Conservation (phyloP, 495 filamentous ascomycete genomes). For the Lophium mytilinum region DNA sequence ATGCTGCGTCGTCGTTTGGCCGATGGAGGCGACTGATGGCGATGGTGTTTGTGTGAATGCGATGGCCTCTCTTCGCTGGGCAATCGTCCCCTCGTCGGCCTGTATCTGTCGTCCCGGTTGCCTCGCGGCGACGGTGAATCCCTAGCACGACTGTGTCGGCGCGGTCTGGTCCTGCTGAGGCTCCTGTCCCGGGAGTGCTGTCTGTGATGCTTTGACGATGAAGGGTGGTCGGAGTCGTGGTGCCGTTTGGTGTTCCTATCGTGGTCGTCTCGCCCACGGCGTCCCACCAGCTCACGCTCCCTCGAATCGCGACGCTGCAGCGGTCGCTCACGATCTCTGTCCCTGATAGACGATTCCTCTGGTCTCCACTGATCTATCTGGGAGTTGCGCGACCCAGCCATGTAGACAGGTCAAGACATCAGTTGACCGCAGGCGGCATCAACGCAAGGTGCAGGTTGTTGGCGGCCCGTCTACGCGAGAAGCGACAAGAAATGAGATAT, state of each 20-base stretch:
- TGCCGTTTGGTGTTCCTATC: conserved; percentile 18
- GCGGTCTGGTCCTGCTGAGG: conserved; percentile 14
- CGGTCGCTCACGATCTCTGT: conserved; percentile 19
- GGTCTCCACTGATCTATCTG: conserved; percentile 33
- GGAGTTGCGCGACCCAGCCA: conserved; percentile 28
- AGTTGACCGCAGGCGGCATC: conserved; percentile 18
- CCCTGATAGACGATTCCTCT: conserved; percentile 24
- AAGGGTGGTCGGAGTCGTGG: conserved; percentile 15
- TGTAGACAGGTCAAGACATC: conserved; percentile 29
- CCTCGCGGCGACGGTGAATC: conserved; percentile 15
- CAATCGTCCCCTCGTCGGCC: conserved; percentile 21
- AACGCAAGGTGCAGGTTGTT: conserved; percentile 22
- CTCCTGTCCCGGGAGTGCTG: conserved; percentile 20
- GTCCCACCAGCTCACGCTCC: conserved; percentile 23
- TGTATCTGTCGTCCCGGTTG: conserved; percentile 23
- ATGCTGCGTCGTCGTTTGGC: conserved; percentile 27
- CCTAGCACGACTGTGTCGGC: conserved; percentile 10
- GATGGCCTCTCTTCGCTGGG: conserved; percentile 26
- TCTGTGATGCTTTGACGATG: conserved; percentile 15
- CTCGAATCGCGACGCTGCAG: conserved; percentile 12
- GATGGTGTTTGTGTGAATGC: conserved; percentile 20
- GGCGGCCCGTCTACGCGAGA: conserved; percentile 19
- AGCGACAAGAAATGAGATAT: conserved; percentile 6
- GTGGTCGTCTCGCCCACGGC: conserved; percentile 22
- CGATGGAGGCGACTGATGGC: conserved; percentile 24